A percentile compares a stretch with the other conserved stretches of the same genome.
phyloP scores from a whole-genome alignment of 192 early-diverging fungal genomes.

The Coemansia sp. region DNA sequence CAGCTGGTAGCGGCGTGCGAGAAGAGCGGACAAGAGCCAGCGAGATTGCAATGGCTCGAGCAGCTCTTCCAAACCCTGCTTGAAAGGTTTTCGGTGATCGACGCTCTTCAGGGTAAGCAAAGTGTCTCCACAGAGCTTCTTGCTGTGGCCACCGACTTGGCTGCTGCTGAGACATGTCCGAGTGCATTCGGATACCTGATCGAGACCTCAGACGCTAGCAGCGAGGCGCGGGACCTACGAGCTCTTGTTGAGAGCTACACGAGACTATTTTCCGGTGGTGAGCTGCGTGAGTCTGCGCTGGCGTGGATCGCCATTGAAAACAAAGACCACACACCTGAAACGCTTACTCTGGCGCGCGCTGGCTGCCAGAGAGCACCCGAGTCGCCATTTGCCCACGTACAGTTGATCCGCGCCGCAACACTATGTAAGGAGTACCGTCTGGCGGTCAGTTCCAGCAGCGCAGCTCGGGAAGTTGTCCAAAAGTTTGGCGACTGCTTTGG shows the following conservation, averaged over 20 bases:
- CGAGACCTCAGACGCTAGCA: constrained; percentile 14
- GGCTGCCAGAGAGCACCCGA: constrained; percentile 14
- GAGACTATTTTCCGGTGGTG: constrained; percentile 14
- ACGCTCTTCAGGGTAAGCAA: neutral
- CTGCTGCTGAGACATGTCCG: constrained; percentile 11
- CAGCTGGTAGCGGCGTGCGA: constrained; percentile 21
- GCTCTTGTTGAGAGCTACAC: constrained; percentile 14
- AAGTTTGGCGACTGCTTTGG: constrained; percentile 14
- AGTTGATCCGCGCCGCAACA: constrained; percentile 12
- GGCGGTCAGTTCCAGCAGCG: constrained; percentile 18
- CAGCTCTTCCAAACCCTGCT: constrained; percentile 25
- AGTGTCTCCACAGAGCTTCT: constrained; percentile 20
- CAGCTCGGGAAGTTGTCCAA: constrained; percentile 15
- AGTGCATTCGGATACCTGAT: constrained; percentile 42
- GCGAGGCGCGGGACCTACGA: neutral
- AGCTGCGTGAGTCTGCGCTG: constrained; percentile 11
- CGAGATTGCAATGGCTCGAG: constrained; percentile 18
- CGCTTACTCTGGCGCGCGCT: constrained; percentile 19
- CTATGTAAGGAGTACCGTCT: constrained; percentile 8
- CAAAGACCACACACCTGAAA: neutral
- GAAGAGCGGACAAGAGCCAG: neutral
- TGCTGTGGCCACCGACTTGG: constrained; percentile 26
- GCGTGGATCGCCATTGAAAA: constrained; percentile 14
- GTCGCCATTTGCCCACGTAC: constrained; percentile 42
- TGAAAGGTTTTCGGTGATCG: constrained; percentile 18